Base-by-base conservation (phyloP, 2,329 filamentous ascomycete species). In the Nakataea oryzae region DNA sequence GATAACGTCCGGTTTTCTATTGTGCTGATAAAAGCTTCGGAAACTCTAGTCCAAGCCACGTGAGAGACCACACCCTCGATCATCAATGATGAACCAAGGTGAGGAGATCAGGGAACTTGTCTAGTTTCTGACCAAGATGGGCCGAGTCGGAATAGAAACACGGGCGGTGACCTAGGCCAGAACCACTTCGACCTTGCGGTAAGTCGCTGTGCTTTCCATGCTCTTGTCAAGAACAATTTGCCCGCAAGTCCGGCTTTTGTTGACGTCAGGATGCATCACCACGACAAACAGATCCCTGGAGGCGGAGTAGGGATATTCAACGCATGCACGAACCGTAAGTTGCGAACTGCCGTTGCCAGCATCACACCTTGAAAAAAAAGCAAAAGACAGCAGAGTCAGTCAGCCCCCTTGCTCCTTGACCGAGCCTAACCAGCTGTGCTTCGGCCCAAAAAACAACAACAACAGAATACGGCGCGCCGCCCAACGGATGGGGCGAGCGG, bases 101-200 rank as follows among this genome's bases (percentile, higher is more conserved):
- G 3, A 3, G 12, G 13, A 17, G 8, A 2, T 8, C 34, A 21
- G 21, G 14, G 34, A 17, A 17, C 34, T 21, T 41, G 13, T 17
- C 5, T 6, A 50, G 21, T 2, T 50, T 6, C 41, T 50, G 21
- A 50, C 41, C 7, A 17, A 3, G 21, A 13, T 24, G 41, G 24
- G 7, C 17, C 12, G 34, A 50, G 7, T n/a, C 12, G 34, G 26
- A 27, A 47, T 24, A 59, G 58, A 13, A 59, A 59, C 34, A 59
- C 58, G n/a, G 58, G 58, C 9, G 58, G 58, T 50, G 82, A 85
- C 66, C 70, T 85, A 62, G 77, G 76, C 4, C 69, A 75, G 60
- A 82, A 83, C 64, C 81, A 84, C 65, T 85, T 84, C 69, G 81
- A 84, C 71, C 69, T 85, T 62, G 75, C 75, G 34, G 74, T 76